Percentiles rank a stretch among this genome's conserved stretches.
Evolutionary conservation across 306 rosid species (phyloP).

Genomic region (Elaeagnus macrophylla): DNA sequence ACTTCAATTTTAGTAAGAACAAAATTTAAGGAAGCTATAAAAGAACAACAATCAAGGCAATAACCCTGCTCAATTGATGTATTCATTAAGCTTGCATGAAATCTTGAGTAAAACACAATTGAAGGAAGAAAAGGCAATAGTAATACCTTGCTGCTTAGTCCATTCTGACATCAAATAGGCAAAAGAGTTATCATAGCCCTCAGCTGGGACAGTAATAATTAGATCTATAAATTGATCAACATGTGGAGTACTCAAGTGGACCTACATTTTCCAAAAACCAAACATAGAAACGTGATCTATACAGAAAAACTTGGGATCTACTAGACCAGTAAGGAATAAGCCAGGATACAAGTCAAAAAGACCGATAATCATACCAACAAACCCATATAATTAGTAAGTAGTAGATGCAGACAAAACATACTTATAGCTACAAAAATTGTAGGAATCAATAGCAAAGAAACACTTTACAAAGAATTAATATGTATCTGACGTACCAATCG

Average conservation of each 20-base stretch:
- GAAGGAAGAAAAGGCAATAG: constrained; percentile 4
- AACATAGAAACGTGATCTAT: constrained; percentile 5
- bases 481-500: constrained; percentile 51
- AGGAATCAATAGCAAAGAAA: no score
- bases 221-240: constrained; percentile 79
- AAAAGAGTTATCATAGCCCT: constrained; percentile 62
- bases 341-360: not conserved
- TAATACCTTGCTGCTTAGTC: constrained; percentile 82
- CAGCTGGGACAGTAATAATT: constrained; percentile 63
- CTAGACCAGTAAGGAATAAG: constrained; percentile 10
- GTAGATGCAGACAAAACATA: no score
- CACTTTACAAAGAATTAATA: no score
- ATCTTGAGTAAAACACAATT: not conserved
- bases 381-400: no score
- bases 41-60: no score
- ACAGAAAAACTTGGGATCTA: constrained; percentile 1
- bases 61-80: not conserved
- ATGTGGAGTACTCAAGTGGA: constrained; percentile 85
- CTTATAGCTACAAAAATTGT: no score
- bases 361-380: no score
- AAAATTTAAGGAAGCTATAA: no score
- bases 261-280: constrained; percentile 39
- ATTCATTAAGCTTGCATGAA: not conserved
- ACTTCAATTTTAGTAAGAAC: no score
- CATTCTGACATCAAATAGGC: constrained; percentile 84